phyloP scores from a whole-genome alignment of 2,329 filamentous ascomycete species.

The Pezizomycotina sp. region DNA sequence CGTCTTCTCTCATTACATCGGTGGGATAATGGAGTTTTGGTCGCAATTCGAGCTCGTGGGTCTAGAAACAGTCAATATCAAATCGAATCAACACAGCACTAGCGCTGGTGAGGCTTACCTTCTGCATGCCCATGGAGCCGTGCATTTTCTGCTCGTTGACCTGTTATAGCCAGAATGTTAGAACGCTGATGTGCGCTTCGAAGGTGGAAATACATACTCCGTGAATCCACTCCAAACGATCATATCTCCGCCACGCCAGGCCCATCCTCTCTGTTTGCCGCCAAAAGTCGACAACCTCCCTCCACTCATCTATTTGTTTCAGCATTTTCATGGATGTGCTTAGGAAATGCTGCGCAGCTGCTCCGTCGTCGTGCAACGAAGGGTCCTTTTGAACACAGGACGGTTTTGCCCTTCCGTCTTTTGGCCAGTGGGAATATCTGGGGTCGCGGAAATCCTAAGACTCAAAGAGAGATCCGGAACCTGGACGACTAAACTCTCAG shows the following conservation, averaged over 20 bases:
- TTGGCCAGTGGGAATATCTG: constrained; percentile 32
- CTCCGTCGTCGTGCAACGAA: constrained; percentile 35
- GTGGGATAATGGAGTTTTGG: constrained; percentile 50
- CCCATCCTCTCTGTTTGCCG: constrained; percentile 42
- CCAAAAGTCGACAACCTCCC: constrained; percentile 44
- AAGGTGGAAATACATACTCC: constrained; percentile 28
- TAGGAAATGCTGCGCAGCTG: constrained; percentile 41
- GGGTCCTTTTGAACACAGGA: constrained; percentile 27
- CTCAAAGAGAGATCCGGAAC: constrained; percentile 47
- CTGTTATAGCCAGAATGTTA: constrained; percentile 3
- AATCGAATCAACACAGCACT: neutral
- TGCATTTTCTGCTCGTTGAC: constrained; percentile 52
- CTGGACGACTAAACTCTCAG: constrained; percentile 41
- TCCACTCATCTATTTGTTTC: constrained; percentile 40
- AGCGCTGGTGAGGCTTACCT: constrained; percentile 26
- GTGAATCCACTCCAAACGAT: constrained; percentile 51
- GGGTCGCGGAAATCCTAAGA: constrained; percentile 43
- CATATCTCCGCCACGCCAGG: constrained; percentile 52
- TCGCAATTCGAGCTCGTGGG: constrained; percentile 49
- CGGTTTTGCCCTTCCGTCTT: constrained; percentile 32
- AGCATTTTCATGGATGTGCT: constrained; percentile 43
- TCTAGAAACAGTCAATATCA: constrained; percentile 8
- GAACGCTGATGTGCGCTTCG: neutral
- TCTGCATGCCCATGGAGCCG: constrained; percentile 49
- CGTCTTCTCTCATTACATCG: constrained; percentile 29